Conservation (phyloP, 148 eudicot species). For the Polygonum aviculare region DNA sequence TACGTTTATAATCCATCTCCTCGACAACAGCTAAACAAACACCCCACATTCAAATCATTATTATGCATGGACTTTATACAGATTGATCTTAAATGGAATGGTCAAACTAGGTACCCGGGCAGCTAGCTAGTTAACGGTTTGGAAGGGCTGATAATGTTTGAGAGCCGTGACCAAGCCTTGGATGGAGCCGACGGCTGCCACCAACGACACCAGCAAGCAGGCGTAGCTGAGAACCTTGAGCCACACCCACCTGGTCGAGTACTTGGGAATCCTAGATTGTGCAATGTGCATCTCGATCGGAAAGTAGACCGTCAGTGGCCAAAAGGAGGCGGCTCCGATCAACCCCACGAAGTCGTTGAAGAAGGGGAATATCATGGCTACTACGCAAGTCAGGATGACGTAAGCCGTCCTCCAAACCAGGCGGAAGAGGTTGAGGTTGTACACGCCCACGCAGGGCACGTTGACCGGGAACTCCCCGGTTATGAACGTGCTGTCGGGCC, state of each 20-base stretch:
- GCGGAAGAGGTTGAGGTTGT: slow-evolving; percentile 57
- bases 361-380: slow-evolving; percentile 86
- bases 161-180: slow-evolving; percentile 48
- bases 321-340: slow-evolving; percentile 69
- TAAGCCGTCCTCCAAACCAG: slow-evolving; percentile 73
- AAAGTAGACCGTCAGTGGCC: slow-evolving; percentile 70
- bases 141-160: slow-evolving; percentile 45
- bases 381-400: slow-evolving; percentile 47
- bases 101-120: neutral
- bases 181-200: slow-evolving; percentile 65
- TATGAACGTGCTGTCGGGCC: slow-evolving; percentile 66
- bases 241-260: slow-evolving; percentile 51
- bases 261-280: slow-evolving; percentile 50
- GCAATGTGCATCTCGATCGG: slow-evolving; percentile 75
- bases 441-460: slow-evolving; percentile 38
- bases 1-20: neutral
- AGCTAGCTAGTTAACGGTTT: slow-evolving; percentile 4
- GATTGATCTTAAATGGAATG: neutral
- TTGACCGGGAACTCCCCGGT: slow-evolving; percentile 33
- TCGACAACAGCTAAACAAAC: neutral
- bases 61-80: neutral
- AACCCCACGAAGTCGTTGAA: slow-evolving; percentile 82
- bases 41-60: neutral
- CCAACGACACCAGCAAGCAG: slow-evolving; percentile 55
- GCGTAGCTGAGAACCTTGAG: slow-evolving; percentile 48